Base-by-base conservation (phyloP, 805 yeast genomes). In the Diddensiella caesifluorescens region DNA sequence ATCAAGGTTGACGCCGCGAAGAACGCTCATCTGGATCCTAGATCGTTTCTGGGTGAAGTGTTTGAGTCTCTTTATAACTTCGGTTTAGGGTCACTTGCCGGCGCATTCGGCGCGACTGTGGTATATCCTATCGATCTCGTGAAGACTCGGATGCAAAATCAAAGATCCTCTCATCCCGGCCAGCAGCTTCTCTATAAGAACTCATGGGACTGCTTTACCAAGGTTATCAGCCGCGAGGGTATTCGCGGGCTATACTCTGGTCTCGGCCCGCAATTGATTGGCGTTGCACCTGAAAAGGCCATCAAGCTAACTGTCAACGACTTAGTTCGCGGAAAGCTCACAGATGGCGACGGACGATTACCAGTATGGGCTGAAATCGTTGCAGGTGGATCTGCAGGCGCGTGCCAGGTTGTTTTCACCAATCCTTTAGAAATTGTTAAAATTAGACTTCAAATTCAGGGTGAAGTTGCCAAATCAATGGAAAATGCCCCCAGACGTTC, bases 271-370 rank as follows among this genome's bases (percentile, higher is more conserved):
- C 97, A 92, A 65, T 70, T 90, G 56, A 78, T 92, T 37, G 98
- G 98, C 52, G 97, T 90, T 39, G 97, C 97, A 0, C 98, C 98
- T 2, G 98, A 90, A 63, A 90, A 90, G 69, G 97, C 97, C 33
- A 90, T 90, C 57, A 90, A 90, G 66, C 75, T 90, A 51, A 89
- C 97, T 0, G 95, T 90, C 29, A 90, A 90, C 64, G 98, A 90
- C 61, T 68, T 84, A 43, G 80, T 88, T 44, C 76, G 97, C 55
- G 79, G 80, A 22, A 70, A 77, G 41, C 79, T 90, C 48, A 73
- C 85, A n/a, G 69, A 69, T 47, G 61, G 59, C 42, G 66, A 72
- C 35, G 55, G 67, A 19, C 66, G 71, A 10, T 67, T 79, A 37
- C 62, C 76, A 2, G 50, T 74, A 51, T 60, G 65, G 22, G 74